These are phyloP conservation scores for Rubia occidens DNA, from an alignment of 305 asterid species.

Conservation along the genomic window DNA sequence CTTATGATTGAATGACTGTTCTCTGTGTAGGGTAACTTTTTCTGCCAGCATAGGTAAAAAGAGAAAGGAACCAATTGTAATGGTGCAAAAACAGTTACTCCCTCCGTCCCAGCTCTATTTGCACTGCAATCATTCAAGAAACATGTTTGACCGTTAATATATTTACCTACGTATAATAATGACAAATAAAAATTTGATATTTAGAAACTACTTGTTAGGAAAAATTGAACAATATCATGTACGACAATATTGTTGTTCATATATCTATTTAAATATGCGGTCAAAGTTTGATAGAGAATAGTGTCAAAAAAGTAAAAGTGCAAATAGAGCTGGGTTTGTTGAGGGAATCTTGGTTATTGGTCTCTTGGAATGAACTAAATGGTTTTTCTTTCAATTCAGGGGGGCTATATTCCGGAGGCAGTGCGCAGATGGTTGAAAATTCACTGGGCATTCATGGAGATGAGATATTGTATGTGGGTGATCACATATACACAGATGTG, in stretches of 20 bases:
- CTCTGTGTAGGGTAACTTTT: not conserved
- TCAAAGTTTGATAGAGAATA: too few relatives aligned
- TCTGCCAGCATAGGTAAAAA: not conserved
- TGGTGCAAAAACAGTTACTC: not conserved
- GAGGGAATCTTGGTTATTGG: slow-evolving; percentile 4
- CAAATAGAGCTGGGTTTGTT: not conserved
- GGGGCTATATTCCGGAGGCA: slow-evolving; percentile 85
- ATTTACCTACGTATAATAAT: too few relatives aligned
- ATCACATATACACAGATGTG: slow-evolving; percentile 88
- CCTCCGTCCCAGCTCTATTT: too few relatives aligned
- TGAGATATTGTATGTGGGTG: slow-evolving; percentile 85
- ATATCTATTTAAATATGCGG: too few relatives aligned
- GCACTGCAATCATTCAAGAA: too few relatives aligned
- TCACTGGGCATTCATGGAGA: slow-evolving; percentile 80
- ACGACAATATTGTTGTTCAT: too few relatives aligned
- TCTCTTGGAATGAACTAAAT: not conserved
- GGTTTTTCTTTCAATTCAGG: slow-evolving; percentile 28
- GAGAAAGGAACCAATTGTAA: not conserved
- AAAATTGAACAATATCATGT: too few relatives aligned
- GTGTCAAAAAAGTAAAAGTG: too few relatives aligned
- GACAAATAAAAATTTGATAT: too few relatives aligned
- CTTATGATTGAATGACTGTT: not conserved
- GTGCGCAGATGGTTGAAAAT: slow-evolving; percentile 88
- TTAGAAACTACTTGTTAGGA: too few relatives aligned
- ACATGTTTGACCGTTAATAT: too few relatives aligned